Conservation (phyloP, 805 yeast genomes). For the Hanseniaspora opuntiae region DNA sequence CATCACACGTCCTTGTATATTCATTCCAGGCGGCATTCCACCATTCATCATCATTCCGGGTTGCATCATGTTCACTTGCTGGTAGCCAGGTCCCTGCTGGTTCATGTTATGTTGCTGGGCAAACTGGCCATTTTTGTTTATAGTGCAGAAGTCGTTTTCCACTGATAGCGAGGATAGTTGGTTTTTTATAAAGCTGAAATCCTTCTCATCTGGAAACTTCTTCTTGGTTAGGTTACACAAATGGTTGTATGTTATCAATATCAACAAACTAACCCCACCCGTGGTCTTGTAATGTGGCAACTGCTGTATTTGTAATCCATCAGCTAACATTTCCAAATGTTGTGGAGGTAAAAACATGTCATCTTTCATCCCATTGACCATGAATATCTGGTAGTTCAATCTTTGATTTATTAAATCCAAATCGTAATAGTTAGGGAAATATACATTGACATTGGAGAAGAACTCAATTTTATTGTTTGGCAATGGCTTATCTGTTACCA, state of each 20-base stretch:
- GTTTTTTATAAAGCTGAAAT: constrained; percentile 33
- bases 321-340: constrained; percentile 47
- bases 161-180: constrained; percentile 36
- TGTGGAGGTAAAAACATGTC: constrained; percentile 16
- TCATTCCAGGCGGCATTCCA: background rate
- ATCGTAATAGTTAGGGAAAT: constrained; percentile 75
- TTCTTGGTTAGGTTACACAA: constrained; percentile 27
- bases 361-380: constrained; percentile 19
- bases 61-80: constrained; percentile 2
- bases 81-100: background rate
- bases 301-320: constrained; percentile 55
- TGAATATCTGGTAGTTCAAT: constrained; percentile 21
- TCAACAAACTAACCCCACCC: constrained; percentile 50
- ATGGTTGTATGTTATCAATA: constrained; percentile 54
- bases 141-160: constrained; percentile 9
- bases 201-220: constrained; percentile 26
- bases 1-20: constrained; percentile 4
- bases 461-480: constrained; percentile 75
- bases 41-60: constrained; percentile 1
- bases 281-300: constrained; percentile 41
- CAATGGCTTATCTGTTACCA: constrained; percentile 59
- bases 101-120: background rate
- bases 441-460: constrained; percentile 51
- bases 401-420: constrained; percentile 41
- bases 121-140: background rate